Evolutionary conservation across 2,329 filamentous ascomycete species (phyloP), one percentile per base, ranked within the genome.

Genomic region (Aspergillus sojae): DNA sequence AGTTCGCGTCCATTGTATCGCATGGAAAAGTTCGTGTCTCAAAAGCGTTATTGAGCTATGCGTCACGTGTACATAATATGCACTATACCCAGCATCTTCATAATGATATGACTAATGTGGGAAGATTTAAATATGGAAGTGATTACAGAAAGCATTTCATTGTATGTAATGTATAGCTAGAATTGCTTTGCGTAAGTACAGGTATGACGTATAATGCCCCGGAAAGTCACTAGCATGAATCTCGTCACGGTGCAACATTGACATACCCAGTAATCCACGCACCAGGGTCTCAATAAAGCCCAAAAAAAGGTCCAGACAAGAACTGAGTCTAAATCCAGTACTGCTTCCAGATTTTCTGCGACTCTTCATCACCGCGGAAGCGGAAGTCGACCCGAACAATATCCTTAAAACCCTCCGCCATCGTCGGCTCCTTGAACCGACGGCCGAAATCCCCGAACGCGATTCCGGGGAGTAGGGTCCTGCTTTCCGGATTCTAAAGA

Each of bases 331-430:
- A 93, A 57, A 87, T 81, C 93, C 93, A 97, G 73, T 92, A 94
- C 70, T 85, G 87, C 5, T 82, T 85, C 93, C 94, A 97, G 52
- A 91, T 79, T 41, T 81, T 80, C 72, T 88, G 89, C 68, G 93
- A 88, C 39, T 90, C 87, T 58, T 87, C 84, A 1, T 84, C 85
- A 0, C 93, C 93, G 48, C 86, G 81, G 73, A 95, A 94, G 75
- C 83, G 74, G 72, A 99, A 99, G 36, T 91, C 86, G 0, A 96
- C 81, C 60, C 88, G 86, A 1, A 86, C 82, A 41, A 99, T 86
- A 68, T 97, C 92, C 67, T 90, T 81, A 71, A 97, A 97, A 0
- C 94, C 94, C 78, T 99, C 95, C 14, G 86, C 84, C 1, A 85
- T 64, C 45, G 84, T 85, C 0, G 94, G 95, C 68, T 89, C 85